Evolutionary conservation across 495 filamentous ascomycete genomes (phyloP).

Genomic region (Jackrogersella multiformis): DNA sequence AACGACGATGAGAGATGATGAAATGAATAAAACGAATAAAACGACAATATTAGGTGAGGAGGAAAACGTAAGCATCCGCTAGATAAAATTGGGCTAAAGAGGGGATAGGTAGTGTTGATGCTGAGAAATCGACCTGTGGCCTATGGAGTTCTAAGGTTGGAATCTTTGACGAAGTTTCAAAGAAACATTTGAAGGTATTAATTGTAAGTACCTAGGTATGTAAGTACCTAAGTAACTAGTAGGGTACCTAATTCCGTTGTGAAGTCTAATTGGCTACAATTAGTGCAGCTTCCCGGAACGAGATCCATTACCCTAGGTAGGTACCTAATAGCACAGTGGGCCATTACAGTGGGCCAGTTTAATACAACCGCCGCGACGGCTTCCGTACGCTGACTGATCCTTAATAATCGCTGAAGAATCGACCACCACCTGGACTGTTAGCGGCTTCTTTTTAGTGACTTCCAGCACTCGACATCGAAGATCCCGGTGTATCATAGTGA

Average conservation of each 20-base stretch:
- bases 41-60: background rate
- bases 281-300: background rate
- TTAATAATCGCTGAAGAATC: slow-evolving; percentile 45
- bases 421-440: background rate
- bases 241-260: no score
- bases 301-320: no score
- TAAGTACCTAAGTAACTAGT: no score
- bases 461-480: slow-evolving; percentile 11
- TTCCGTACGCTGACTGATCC: no score
- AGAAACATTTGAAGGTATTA: no score
- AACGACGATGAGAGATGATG: slow-evolving; percentile 1
- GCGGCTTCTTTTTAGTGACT: background rate
- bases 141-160: background rate
- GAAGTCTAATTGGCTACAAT: background rate
- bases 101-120: background rate
- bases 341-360: no score
- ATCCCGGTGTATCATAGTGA: background rate
- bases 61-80: slow-evolving; percentile 24
- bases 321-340: no score
- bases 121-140: slow-evolving; percentile 7
- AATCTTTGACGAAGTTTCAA: background rate
- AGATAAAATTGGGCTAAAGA: background rate
- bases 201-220: no score
- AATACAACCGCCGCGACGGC: no score
- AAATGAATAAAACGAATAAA: slow-evolving; percentile 17